Evolutionary conservation across 495 filamentous ascomycete genomes (phyloP), one percentile per base, ranked within the genome.

Genomic region (Talaromyces adpressus): DNA sequence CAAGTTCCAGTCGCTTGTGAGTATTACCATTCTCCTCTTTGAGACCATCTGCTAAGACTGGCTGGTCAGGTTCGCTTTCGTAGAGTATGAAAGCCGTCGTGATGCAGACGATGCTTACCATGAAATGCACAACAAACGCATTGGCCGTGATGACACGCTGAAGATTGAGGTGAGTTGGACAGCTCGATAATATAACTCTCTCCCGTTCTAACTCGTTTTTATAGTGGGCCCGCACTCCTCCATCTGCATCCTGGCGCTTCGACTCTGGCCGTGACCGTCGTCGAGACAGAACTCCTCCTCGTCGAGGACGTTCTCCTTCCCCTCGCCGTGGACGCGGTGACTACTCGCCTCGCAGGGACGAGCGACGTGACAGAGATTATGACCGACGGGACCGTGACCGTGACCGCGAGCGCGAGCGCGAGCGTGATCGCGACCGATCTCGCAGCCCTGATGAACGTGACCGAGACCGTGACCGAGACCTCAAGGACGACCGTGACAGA

Each of bases 51-150:
- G 14, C 56, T 58, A 57, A 57, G 11, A 36, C 3, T 58, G 0
- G 30, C 18, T 18, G 4, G 4, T 57, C 39, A 98, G 94, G 64
- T 99, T 99, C 75, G 94, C 94, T 18, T 99, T 99, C 78, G 94
- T 99, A 59, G 94, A 99, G 78, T 99, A 99, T 76, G 94, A 99
- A 81, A 96, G 92, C 76, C 92, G 94, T 69, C 95, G 94, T 69
- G 94, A 99, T 83, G 92, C 94, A 53, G 94, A 99, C 79, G 94
- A 99, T 83, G 94, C 94, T 34, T 99, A 99, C 73, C 92, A 98
- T 76, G 94, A 99, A 77, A 98, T 99, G 95, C 94, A 99, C 75
- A 97, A 97, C 80, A 96, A 96, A 85, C 91, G 94, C 61, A 92
- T 99, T 69, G 93, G 92, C 51, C 89, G 93, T 61, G 94, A 99